Evolutionary conservation across 1,284 basidiomycete species (phyloP).

Genomic region (Cryptococcus floricola): DNA sequence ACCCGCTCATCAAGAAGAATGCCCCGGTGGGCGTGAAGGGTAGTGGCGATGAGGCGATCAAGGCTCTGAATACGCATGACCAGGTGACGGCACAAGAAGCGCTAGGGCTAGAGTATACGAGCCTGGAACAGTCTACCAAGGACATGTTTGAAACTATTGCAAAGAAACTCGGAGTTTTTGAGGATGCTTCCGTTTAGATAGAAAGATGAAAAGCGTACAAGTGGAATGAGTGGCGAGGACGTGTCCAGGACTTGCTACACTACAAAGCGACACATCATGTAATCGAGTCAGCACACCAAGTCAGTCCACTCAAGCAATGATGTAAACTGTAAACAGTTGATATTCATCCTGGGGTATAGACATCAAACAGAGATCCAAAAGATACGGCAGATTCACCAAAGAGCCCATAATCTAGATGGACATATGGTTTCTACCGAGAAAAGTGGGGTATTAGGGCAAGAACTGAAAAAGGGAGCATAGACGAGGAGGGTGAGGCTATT

Average conservation of each 20-base stretch:
- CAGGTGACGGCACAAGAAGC: slow-evolving; percentile 34
- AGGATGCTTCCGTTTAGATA: too few species aligned
- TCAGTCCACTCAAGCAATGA: too few species aligned
- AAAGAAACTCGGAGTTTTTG: slow-evolving; percentile 21
- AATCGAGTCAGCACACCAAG: too few species aligned
- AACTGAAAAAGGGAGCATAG: background rate
- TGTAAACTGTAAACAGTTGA: background rate
- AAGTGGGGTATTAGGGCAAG: background rate
- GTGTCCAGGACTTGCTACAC: too few species aligned
- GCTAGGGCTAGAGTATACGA: slow-evolving; percentile 37
- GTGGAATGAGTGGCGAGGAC: too few species aligned
- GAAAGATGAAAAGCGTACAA: too few species aligned
- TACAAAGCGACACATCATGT: too few species aligned
- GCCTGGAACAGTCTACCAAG: slow-evolving; percentile 25
- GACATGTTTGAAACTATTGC: slow-evolving; percentile 37
- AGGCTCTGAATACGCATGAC: slow-evolving; percentile 20
- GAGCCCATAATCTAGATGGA: background rate
- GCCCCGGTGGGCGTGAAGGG: slow-evolving; percentile 33
- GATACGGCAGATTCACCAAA: background rate
- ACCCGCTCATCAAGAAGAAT: slow-evolving; percentile 9
- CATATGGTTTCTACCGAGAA: background rate
- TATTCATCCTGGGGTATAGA: background rate
- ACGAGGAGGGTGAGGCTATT: background rate
- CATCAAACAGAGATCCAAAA: background rate
- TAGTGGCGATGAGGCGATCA: slow-evolving; percentile 20